Conservation (phyloP, 306 rosid genomes). For the Geum urbanum region DNA sequence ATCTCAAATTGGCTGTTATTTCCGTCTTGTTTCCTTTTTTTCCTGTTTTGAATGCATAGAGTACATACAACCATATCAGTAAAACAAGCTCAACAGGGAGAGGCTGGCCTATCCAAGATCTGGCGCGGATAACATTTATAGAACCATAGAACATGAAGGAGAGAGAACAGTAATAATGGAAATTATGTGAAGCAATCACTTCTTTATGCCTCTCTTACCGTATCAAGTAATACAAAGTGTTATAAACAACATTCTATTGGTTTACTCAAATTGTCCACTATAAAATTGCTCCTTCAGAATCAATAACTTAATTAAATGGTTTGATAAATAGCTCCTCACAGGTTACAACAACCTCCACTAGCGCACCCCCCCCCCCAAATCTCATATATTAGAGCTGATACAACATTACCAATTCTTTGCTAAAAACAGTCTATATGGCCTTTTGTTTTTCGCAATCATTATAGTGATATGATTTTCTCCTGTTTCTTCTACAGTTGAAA, state of each 20-base stretch:
- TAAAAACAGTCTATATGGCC: not conserved
- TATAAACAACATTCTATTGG: not conserved
- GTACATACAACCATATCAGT: not conserved
- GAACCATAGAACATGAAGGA: not conserved
- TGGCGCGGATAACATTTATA: not conserved
- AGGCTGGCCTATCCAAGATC: not conserved
- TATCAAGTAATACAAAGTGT: not conserved
- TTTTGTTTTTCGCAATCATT: not conserved
- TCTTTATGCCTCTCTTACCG: not conserved
- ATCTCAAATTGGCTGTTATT: not conserved
- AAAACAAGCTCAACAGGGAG: not conserved
- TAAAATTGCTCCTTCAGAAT: not conserved
- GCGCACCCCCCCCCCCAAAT: too few species aligned
- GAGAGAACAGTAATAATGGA: not conserved
- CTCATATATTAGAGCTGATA: not conserved
- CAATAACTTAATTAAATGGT: not conserved
- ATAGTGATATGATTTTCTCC: not conserved
- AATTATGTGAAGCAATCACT: not conserved
- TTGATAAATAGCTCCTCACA: not conserved
- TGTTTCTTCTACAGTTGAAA: not conserved
- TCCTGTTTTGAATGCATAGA: slow-evolving; percentile 33
- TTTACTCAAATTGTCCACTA: not conserved
- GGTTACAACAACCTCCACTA: not conserved
- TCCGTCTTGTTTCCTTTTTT: slow-evolving; percentile 3
- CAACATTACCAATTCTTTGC: not conserved